Conservation (phyloP, 2,329 filamentous ascomycete genomes). For the Botrytis byssoidea region DNA sequence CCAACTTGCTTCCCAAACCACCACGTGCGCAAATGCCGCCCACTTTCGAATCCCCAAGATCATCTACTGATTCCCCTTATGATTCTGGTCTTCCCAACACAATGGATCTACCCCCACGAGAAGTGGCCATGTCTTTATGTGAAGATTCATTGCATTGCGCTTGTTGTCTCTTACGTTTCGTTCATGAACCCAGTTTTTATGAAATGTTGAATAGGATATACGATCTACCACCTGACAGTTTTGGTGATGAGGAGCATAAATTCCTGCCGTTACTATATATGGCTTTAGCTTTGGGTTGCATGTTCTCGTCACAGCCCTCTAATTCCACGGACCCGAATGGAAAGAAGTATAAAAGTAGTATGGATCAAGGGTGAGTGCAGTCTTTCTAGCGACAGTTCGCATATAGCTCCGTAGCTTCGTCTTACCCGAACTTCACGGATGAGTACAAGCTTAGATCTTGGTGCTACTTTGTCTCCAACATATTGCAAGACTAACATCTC, state of each 20-base stretch:
- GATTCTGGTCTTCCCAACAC: conserved; percentile 36
- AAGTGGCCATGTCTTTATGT: conserved; percentile 53
- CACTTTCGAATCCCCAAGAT: conserved; percentile 37
- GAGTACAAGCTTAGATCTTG: neutral
- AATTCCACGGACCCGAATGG: conserved; percentile 46
- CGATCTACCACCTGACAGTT: conserved; percentile 61
- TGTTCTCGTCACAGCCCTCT: conserved; percentile 62
- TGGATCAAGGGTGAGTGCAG: conserved; percentile 55
- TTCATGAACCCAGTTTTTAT: conserved; percentile 82
- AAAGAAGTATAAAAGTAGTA: conserved; percentile 51
- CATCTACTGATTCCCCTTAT: conserved; percentile 36
- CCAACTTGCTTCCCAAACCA: conserved; percentile 56
- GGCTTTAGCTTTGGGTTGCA: conserved; percentile 68
- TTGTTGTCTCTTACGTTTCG: conserved; percentile 62
- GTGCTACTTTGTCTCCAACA: neutral
- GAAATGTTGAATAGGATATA: conserved; percentile 76
- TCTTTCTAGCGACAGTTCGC: neutral
- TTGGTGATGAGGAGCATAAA: conserved; percentile 62
- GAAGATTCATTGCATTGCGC: conserved; percentile 57
- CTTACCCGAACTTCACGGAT: neutral
- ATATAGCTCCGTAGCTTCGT: neutral
- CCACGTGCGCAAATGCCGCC: conserved; percentile 41
- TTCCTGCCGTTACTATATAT: conserved; percentile 71
- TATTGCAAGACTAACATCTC: conserved; percentile 19
- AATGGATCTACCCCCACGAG: conserved; percentile 67